phyloP scores from a whole-genome alignment of 768 basidiomycete species.

The Cystoderma amianthinum region DNA sequence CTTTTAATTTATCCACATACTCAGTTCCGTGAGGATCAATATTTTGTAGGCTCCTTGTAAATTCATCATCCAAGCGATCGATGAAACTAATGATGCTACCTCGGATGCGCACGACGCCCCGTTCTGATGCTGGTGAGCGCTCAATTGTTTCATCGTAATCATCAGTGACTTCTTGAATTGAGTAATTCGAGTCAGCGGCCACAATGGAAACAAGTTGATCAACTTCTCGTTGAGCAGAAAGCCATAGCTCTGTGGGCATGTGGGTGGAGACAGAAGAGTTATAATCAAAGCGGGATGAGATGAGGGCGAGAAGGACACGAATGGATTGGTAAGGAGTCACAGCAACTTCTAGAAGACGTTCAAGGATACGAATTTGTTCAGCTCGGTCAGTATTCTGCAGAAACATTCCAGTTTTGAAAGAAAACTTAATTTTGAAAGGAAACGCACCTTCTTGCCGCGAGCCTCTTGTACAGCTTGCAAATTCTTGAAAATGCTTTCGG shows the following conservation, averaged over 20 bases:
- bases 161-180: conserved; percentile 78
- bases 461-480: conserved; percentile 89
- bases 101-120: conserved; percentile 77
- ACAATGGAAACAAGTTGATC: conserved; percentile 83
- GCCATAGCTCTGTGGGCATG: conserved; percentile 93
- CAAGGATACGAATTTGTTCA: conserved; percentile 90
- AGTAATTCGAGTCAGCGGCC: conserved; percentile 63
- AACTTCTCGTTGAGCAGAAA: conserved; percentile 79
- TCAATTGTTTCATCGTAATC: conserved; percentile 92
- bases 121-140: conserved; percentile 67
- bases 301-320: conserved; percentile 86
- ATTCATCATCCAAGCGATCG: conserved; percentile 96
- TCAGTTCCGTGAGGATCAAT: conserved; percentile 99
- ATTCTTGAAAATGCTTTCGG: conserved; percentile 88
- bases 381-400: conserved; percentile 89
- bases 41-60: conserved; percentile 94
- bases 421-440: conserved; percentile 3
- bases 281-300: conserved; percentile 96
- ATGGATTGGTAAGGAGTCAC: conserved; percentile 89
- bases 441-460: conserved; percentile 86
- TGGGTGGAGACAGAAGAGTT: conserved; percentile 79
- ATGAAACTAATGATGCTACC: conserved; percentile 96
- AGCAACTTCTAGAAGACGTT: conserved; percentile 80
- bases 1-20: conserved; percentile 93
- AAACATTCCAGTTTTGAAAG: too few relatives aligned